Evolutionary conservation across 2,329 filamentous ascomycete species (phyloP).

Genomic region (Botrytis fragariae): DNA sequence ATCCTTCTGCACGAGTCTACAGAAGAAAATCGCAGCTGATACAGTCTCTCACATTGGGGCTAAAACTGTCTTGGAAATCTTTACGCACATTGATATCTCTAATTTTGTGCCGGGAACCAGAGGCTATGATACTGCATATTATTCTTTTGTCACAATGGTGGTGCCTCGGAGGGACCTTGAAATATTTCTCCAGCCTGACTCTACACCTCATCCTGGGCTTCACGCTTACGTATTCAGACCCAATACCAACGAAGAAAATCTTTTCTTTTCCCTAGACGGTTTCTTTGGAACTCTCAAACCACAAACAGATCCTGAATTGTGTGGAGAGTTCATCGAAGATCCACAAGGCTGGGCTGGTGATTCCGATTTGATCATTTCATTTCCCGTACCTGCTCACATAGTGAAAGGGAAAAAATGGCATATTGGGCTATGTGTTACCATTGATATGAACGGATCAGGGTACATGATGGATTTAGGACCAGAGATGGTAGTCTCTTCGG

Average conservation of each 20-base stretch:
- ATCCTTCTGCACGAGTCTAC: not conserved
- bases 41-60: not conserved
- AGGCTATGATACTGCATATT: not conserved
- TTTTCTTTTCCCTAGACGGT: not conserved
- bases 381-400: not conserved
- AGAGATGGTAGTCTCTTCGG: not conserved
- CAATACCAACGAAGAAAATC: not conserved
- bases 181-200: not conserved
- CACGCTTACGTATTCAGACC: not conserved
- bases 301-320: not conserved
- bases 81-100: not conserved
- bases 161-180: not conserved
- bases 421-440: not conserved
- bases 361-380: not conserved
- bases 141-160: not conserved
- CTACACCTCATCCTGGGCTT: not conserved
- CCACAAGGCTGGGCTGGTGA: not conserved
- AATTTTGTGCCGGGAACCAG: not conserved
- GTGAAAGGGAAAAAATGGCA: not conserved
- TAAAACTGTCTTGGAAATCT: not conserved
- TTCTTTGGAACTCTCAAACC: slow-evolving; percentile 6
- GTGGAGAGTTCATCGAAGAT: not conserved
- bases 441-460: not conserved
- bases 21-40: not conserved
- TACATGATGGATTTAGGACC: not conserved